Conservation (phyloP, 2,329 filamentous ascomycete genomes). For the Chrysosporium keratinophilum region DNA sequence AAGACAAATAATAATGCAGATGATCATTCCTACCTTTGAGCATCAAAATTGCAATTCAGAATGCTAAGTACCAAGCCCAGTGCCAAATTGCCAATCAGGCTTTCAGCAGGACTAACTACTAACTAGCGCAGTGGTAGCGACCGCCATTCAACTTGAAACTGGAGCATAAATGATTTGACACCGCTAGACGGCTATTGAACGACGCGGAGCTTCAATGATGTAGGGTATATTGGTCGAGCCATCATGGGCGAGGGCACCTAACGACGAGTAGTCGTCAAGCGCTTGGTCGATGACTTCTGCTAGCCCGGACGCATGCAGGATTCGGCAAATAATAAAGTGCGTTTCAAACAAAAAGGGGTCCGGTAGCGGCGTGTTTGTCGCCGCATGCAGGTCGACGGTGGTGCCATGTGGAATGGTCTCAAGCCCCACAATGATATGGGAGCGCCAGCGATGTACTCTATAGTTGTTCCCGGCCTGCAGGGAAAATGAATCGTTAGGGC, state of each 20-base stretch:
- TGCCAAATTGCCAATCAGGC: too few species aligned
- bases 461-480: not conserved
- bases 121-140: too few species aligned
- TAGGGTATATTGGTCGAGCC: not conserved
- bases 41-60: too few species aligned
- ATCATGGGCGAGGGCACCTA: not conserved
- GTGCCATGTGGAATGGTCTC: not conserved
- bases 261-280: not conserved
- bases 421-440: not conserved
- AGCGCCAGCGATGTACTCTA: not conserved
- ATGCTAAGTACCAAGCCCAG: too few species aligned
- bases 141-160: too few species aligned
- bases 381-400: not conserved
- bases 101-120: too few species aligned
- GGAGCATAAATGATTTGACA: too few species aligned
- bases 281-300: not conserved
- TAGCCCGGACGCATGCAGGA: conserved; percentile 4
- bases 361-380: not conserved
- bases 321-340: not conserved
- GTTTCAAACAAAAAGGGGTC: not conserved
- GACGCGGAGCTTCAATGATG: too few species aligned
- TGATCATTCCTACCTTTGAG: too few species aligned
- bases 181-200: too few species aligned
- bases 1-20: too few species aligned
- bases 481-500: not conserved